phyloP scores from a whole-genome alignment of 1,284 basidiomycete genomes.

The Sanghuangporus weigelae region DNA sequence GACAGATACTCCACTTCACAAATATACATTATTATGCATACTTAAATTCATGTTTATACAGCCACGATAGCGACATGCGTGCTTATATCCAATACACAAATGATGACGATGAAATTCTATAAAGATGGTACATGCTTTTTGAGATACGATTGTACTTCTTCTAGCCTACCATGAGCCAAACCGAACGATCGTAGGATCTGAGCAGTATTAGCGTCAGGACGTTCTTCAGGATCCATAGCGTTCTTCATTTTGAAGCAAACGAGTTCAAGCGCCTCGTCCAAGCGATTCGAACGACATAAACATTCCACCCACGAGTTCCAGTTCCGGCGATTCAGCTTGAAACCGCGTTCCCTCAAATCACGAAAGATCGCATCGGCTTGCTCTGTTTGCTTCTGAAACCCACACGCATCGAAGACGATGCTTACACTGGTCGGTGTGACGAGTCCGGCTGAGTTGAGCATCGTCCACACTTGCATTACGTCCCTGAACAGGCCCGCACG shows the following conservation, averaged over 20 bases:
- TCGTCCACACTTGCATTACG: slow-evolving; percentile 79
- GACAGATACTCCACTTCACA: not conserved
- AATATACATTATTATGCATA: not conserved
- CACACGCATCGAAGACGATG: slow-evolving; percentile 83
- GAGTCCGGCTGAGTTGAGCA: slow-evolving; percentile 53
- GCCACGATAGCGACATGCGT: not conserved
- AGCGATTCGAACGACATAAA: slow-evolving; percentile 63
- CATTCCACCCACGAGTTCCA: slow-evolving; percentile 88
- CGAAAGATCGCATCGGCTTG: slow-evolving; percentile 49
- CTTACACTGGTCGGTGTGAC: slow-evolving; percentile 67
- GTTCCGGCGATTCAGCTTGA: slow-evolving; percentile 53
- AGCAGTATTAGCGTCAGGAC: slow-evolving; percentile 44
- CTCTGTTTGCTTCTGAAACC: slow-evolving; percentile 47
- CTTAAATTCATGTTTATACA: not conserved
- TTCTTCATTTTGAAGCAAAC: slow-evolving; percentile 64
- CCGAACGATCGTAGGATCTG: slow-evolving; percentile 53
- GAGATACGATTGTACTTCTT: slow-evolving; percentile 35
- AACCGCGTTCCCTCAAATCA: slow-evolving; percentile 46
- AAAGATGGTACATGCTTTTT: not conserved
- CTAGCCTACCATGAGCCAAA: slow-evolving; percentile 35
- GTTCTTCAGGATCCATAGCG: slow-evolving; percentile 29
- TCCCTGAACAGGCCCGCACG: slow-evolving; percentile 65
- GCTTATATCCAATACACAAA: not conserved
- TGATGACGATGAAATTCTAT: not conserved
- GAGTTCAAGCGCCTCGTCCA: slow-evolving; percentile 66